Conservation (phyloP, 306 rosid species). For the Calophaca sinica region DNA sequence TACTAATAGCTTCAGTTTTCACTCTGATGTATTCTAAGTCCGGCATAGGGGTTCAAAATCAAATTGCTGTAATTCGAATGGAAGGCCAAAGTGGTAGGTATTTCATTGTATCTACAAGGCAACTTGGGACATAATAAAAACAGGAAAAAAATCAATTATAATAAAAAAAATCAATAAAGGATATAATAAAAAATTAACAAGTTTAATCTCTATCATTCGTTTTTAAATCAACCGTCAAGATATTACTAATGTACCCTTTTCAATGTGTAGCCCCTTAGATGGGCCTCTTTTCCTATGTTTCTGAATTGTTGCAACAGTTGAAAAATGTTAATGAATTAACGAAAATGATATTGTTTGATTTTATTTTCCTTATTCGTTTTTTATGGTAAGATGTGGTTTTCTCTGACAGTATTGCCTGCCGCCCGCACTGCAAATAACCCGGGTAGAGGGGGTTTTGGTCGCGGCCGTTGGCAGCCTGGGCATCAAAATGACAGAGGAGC, state of each 20-base stretch:
- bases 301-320: slow-evolving; percentile 27
- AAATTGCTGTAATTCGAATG: not conserved
- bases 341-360: slow-evolving; percentile 42
- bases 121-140: not conserved
- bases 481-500: slow-evolving; percentile 84
- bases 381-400: slow-evolving; percentile 50
- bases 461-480: slow-evolving; percentile 62
- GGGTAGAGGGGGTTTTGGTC: slow-evolving; percentile 54
- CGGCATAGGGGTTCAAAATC: not conserved
- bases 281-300: not conserved
- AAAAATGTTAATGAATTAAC: slow-evolving; percentile 25
- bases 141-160: no score
- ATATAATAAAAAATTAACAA: not conserved
- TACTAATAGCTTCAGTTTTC: slow-evolving; percentile 7
- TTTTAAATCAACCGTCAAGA: slow-evolving; percentile 1
- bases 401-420: slow-evolving; percentile 63
- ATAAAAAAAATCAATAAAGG: not conserved
- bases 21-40: slow-evolving; percentile 2
- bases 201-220: not conserved
- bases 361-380: slow-evolving; percentile 45
- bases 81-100: not conserved
- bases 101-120: not conserved
- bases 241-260: not conserved
- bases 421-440: slow-evolving; percentile 49
- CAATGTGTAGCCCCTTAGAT: not conserved